These are phyloP conservation scores for Alternaria metachromatica DNA, from an alignment of 2,329 filamentous ascomycete species.

Conservation along the genomic window DNA sequence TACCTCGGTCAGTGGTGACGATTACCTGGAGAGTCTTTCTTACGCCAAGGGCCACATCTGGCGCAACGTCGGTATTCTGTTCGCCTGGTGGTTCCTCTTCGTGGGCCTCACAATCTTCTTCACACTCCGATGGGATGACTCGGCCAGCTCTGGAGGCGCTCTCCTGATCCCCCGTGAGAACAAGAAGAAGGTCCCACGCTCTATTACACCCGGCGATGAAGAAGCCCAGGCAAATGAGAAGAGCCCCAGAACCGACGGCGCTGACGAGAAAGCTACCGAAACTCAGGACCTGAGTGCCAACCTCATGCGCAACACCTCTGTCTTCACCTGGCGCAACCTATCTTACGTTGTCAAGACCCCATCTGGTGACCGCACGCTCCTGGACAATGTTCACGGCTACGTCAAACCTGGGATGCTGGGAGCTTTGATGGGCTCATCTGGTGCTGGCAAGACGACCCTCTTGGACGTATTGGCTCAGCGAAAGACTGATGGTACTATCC, in stretches of 20 bases:
- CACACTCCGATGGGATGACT: conserved; percentile 64
- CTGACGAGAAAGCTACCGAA: conserved; percentile 39
- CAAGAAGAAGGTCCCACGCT: conserved; percentile 17
- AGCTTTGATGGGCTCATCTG: conserved; percentile 44
- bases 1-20: conserved; percentile 61
- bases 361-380: conserved; percentile 49
- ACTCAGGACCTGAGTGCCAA: background rate
- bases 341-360: conserved; percentile 63
- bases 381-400: conserved; percentile 61
- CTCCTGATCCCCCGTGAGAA: conserved; percentile 65
- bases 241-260: background rate
- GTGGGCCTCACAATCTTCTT: conserved; percentile 64
- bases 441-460: conserved; percentile 46
- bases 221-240: conserved; percentile 52
- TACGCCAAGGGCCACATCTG: conserved; percentile 36
- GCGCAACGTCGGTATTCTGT: conserved; percentile 54
- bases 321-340: conserved; percentile 71
- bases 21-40: conserved; percentile 63
- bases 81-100: conserved; percentile 52
- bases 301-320: conserved; percentile 67
- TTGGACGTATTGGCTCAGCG: conserved; percentile 42
- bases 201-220: conserved; percentile 53
- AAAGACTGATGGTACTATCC: conserved; percentile 36
- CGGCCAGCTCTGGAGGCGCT: conserved; percentile 58
- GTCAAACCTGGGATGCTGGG: conserved; percentile 62